Evolutionary conservation across 306 rosid genomes (phyloP).

Genomic region (Leucaena leucocephala): DNA sequence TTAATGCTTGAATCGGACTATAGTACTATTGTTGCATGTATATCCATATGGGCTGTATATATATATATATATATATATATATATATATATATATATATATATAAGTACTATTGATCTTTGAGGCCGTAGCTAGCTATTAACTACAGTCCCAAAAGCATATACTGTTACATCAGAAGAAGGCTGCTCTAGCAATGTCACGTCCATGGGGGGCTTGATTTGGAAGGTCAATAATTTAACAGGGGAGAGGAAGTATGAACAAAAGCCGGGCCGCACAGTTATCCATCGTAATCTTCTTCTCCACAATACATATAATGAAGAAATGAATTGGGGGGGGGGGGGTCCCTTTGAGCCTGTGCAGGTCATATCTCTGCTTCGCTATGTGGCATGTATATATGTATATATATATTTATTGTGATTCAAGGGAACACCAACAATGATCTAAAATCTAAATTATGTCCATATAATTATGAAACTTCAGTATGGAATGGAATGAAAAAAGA

Average conservation of each 20-base stretch:
- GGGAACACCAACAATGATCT: not conserved
- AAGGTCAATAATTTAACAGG: not conserved
- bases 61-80: too few species aligned
- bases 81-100: too few species aligned
- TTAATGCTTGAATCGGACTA: too few species aligned
- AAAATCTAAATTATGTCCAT: not conserved
- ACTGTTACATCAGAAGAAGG: not conserved
- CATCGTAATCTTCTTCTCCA: too few species aligned
- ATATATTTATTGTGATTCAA: not conserved
- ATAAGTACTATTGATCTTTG: not conserved
- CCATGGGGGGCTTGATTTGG: not conserved
- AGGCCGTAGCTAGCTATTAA: not conserved
- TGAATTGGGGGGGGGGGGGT: not conserved
- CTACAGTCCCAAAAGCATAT: not conserved
- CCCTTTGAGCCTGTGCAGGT: not conserved
- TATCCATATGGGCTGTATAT: not conserved
- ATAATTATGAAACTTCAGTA: not conserved
- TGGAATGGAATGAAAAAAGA: not conserved
- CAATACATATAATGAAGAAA: too few species aligned
- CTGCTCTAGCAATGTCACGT: not conserved
- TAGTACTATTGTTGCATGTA: too few species aligned
- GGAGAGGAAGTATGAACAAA: too few species aligned
- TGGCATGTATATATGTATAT: too few species aligned
- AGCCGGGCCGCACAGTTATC: too few species aligned
- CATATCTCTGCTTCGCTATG: not conserved